phyloP scores from a whole-genome alignment of 1,139 yeast genomes.

The Suhomyces bolitotheri region DNA sequence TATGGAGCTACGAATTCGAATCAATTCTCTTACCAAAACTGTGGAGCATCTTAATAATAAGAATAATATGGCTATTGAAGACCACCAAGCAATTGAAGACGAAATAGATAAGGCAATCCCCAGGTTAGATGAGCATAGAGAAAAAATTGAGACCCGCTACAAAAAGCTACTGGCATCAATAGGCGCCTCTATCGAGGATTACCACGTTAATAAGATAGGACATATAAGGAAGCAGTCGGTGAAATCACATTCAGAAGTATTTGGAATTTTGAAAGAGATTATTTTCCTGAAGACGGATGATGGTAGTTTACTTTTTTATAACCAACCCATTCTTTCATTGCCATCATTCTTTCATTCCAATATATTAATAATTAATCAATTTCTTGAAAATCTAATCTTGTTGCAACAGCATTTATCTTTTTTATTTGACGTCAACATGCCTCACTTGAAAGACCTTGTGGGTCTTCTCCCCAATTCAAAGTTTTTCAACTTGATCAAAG shows the following conservation, averaged over 20 bases:
- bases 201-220: conserved; percentile 19
- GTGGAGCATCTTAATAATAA: conserved; percentile 17
- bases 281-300: conserved; percentile 18
- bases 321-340: conserved; percentile 33
- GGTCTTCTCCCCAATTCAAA: conserved; percentile 34
- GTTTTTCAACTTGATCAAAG: conserved; percentile 39
- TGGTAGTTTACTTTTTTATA: conserved; percentile 21
- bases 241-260: conserved; percentile 28
- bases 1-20: conserved; percentile 25
- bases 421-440: conserved; percentile 32
- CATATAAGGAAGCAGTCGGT: conserved; percentile 33
- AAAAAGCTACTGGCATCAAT: conserved; percentile 8
- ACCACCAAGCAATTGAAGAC: conserved; percentile 14
- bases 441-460: conserved; percentile 34
- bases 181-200: conserved; percentile 14
- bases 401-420: conserved; percentile 32
- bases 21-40: conserved; percentile 26
- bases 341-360: conserved; percentile 32
- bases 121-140: not conserved
- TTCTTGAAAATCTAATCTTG: conserved; percentile 40
- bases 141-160: not conserved
- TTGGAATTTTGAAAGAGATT: conserved; percentile 28
- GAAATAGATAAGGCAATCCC: conserved; percentile 1
- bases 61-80: conserved; percentile 18
- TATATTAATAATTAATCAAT: conserved; percentile 37